phyloP scores from a whole-genome alignment of 2,329 filamentous ascomycete genomes.

The Penicillium decumbens region DNA sequence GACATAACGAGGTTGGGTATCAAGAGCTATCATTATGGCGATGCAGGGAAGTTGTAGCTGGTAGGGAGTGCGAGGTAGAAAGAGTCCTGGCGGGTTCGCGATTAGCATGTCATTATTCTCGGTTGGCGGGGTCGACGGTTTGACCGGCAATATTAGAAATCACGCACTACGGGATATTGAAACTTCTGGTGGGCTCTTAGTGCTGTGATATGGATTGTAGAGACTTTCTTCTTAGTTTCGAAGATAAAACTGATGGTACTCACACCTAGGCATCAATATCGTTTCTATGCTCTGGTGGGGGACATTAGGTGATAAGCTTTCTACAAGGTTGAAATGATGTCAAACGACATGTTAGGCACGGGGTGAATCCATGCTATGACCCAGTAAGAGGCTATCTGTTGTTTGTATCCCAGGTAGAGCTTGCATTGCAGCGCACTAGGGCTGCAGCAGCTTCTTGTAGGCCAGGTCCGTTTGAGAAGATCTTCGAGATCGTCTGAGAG shows the following conservation, averaged over 20 bases:
- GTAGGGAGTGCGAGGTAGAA: background rate
- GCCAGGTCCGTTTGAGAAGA: background rate
- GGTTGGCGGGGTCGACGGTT: constrained; percentile 15
- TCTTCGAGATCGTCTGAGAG: background rate
- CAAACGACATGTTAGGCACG: background rate
- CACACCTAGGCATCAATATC: background rate
- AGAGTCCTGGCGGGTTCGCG: background rate
- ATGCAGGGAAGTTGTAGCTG: background rate
- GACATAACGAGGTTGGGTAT: constrained; percentile 29
- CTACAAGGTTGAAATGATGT: background rate
- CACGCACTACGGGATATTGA: background rate
- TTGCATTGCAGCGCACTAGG: background rate
- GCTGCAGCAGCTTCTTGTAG: background rate
- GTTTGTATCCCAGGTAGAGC: background rate
- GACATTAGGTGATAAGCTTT: background rate
- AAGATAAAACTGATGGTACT: background rate
- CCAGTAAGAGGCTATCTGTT: background rate
- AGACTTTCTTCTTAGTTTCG: background rate
- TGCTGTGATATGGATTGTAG: too few species aligned
- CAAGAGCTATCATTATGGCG: constrained; percentile 12
- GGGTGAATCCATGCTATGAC: background rate
- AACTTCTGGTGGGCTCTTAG: background rate
- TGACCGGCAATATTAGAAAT: constrained; percentile 5
- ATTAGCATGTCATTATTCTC: constrained; percentile 7
- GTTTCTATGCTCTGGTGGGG: background rate